Conservation (phyloP, 2,329 filamentous ascomycete species). For the Arthroderma sp. region DNA sequence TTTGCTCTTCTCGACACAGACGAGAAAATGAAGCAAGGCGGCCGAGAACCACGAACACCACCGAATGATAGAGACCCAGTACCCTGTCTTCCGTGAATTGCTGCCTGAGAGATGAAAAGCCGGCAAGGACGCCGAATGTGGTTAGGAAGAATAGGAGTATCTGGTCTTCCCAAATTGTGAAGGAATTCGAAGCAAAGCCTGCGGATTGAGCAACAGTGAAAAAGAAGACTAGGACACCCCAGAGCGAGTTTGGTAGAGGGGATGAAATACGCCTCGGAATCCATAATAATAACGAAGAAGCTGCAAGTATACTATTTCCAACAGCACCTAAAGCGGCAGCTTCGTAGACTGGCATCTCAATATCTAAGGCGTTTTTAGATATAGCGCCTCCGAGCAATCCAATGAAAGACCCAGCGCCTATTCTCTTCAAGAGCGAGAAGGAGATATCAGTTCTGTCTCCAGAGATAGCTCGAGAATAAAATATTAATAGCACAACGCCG, state of each 20-base stretch:
- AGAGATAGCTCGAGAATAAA: slow-evolving; percentile 54
- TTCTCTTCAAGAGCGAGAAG: slow-evolving; percentile 39
- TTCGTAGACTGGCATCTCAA: slow-evolving; percentile 22
- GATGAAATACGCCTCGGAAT: slow-evolving; percentile 29
- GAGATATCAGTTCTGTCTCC: slow-evolving; percentile 43
- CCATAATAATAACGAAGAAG: slow-evolving; percentile 27
- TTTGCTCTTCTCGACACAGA: slow-evolving; percentile 93
- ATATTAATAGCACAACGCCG: slow-evolving; percentile 54
- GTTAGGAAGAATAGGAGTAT: slow-evolving; percentile 84
- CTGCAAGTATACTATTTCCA: slow-evolving; percentile 33
- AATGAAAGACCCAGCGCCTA: slow-evolving; percentile 35
- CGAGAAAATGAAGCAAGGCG: slow-evolving; percentile 76
- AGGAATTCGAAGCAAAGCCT: slow-evolving; percentile 94
- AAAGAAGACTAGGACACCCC: slow-evolving; percentile 74
- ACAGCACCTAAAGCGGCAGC: slow-evolving; percentile 27
- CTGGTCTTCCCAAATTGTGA: slow-evolving; percentile 96
- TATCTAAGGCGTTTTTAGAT: slow-evolving; percentile 14
- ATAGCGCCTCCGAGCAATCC: slow-evolving; percentile 26
- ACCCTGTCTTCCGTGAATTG: slow-evolving; percentile 53
- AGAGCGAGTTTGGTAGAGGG: slow-evolving; percentile 59
- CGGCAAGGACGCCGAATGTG: slow-evolving; percentile 68
- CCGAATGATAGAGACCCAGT: slow-evolving; percentile 70
- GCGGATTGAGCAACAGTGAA: slow-evolving; percentile 80
- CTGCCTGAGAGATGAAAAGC: slow-evolving; percentile 62
- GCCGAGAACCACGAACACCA: slow-evolving; percentile 66